Percentiles rank a stretch among this genome's conserved stretches.
Evolutionary conservation across 83 land plant genomes (phyloP).

Genomic region (Diphasiastrum complanatum): DNA sequence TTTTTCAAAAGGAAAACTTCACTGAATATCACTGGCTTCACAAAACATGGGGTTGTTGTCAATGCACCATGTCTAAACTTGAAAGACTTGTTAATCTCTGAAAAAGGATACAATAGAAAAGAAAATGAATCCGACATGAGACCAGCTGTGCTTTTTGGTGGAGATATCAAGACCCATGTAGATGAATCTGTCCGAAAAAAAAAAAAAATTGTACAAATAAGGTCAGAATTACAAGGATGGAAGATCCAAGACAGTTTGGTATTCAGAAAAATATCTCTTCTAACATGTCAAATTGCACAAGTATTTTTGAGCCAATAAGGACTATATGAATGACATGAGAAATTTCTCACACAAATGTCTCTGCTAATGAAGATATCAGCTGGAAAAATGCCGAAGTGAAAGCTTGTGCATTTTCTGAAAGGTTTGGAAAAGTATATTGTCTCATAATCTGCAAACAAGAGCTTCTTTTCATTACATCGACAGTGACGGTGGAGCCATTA

Average conservation of each 20-base stretch:
- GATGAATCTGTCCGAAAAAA: conserved; percentile 64
- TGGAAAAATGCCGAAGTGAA: conserved; percentile 85
- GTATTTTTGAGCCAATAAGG: conserved; percentile 8
- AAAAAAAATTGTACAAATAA: too few relatives aligned
- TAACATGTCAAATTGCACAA: neutral
- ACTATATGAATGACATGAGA: neutral
- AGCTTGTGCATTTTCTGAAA: conserved; percentile 80
- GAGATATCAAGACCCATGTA: conserved; percentile 99
- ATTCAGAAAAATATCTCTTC: too few relatives aligned
- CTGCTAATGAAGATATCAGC: conserved; percentile 90
- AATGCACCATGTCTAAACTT: too few relatives aligned
- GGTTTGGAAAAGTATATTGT: conserved; percentile 77
- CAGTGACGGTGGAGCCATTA: neutral
- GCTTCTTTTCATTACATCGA: too few relatives aligned
- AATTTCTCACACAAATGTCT: conserved; percentile 74
- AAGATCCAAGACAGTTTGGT: too few relatives aligned
- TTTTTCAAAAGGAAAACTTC: too few relatives aligned
- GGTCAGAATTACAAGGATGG: too few relatives aligned
- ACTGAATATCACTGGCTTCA: too few relatives aligned
- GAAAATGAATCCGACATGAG: conserved; percentile 95
- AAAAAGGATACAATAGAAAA: conserved; percentile 92
- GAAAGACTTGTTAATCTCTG: too few relatives aligned
- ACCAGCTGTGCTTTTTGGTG: conserved; percentile 96
- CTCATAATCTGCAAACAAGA: conserved; percentile 71
- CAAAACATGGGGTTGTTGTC: too few relatives aligned